Evolutionary conservation across 108 stramenopile genomes (phyloP), one percentile per base, ranked within the genome.

Genomic region (Aurantiochytrium sp.): DNA sequence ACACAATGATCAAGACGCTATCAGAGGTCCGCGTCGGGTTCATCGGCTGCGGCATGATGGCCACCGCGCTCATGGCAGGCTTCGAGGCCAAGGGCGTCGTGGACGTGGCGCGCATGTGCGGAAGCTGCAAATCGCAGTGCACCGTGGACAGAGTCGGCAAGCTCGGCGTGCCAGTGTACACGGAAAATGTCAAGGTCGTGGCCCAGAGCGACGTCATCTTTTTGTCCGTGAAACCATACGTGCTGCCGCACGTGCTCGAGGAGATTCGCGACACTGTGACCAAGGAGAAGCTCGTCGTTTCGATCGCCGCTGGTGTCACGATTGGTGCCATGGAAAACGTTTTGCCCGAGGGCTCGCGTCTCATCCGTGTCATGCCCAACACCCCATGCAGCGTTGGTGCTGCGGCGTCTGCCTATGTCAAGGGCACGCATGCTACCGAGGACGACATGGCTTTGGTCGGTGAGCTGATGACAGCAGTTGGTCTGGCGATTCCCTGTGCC

Each of bases 351-450:
- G 94, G 93, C 60, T 72, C 94, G 59, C 91, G 96, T 43, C 95
- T 97, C 23, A 93, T 97, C 5, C 95, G 97, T 6, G 96, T 97
- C 43, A 97, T 98, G 97, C 97, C 98, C 88, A 98, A 98, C 91
- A 97, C 97, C 3, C 96, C 97, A 4, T 97, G 97, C 91, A 91
- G 96, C 45, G 96, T 98, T 6, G 96, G 96, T 10, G 95, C 97
- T 91, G 93, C 93, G 35, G 97, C 98, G 0, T 93, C 95, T 53
- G 97, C 96, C 44, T 97, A 94, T 88, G 92, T 96, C 4, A 42
- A 94, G 71, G 97, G 97, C 14, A 49, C 88, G 8, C 60, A 92
- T 45, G 96, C 95, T 44, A 96, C 90, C 8, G 93, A 92, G 12
- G 89, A 93, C 4, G 98, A 98, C 90, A 88, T 91, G 28, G 93